Evolutionary conservation across 2,329 filamentous ascomycete species (phyloP).

Genomic region (Whalleya microplaca): DNA sequence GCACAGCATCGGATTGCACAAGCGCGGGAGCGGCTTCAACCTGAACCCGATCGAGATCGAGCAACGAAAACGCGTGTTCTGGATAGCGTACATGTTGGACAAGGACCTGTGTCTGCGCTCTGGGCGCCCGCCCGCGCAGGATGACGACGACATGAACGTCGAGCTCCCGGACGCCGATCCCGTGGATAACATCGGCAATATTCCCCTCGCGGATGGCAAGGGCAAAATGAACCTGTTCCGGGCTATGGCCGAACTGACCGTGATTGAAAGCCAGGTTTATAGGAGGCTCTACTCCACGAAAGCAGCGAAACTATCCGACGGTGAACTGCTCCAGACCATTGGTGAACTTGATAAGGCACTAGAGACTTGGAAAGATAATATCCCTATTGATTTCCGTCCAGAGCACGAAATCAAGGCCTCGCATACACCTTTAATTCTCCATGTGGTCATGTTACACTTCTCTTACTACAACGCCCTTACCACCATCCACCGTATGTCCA

Average conservation of each 20-base stretch:
- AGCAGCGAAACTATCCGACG: conserved; percentile 88
- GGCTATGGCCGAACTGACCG: conserved; percentile 86
- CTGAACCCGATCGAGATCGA: conserved; percentile 93
- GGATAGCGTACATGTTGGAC: conserved; percentile 68
- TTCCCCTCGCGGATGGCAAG: conserved; percentile 85
- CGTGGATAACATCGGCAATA: conserved; percentile 90
- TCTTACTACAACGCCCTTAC: conserved; percentile 98
- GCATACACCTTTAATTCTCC: conserved; percentile 90
- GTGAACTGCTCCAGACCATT: conserved; percentile 92
- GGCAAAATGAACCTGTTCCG: conserved; percentile 95
- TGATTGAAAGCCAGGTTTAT: conserved; percentile 94
- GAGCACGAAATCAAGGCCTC: conserved; percentile 94
- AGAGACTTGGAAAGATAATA: conserved; percentile 95
- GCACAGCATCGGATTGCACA: conserved; percentile 94
- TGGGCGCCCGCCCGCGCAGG: conserved; percentile 62
- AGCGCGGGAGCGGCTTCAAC: conserved; percentile 89
- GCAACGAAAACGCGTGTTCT: conserved; percentile 72
- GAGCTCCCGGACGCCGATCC: conserved; percentile 92
- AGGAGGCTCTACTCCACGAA: conserved; percentile 90
- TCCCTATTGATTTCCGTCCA: conserved; percentile 94
- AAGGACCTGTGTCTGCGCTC: conserved; percentile 65
- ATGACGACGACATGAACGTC: conserved; percentile 85
- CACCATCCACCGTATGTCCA: conserved; percentile 97
- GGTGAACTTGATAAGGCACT: conserved; percentile 88
- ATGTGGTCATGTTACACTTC: conserved; percentile 93